phyloP scores from a whole-genome alignment of 768 basidiomycete species.

The Amanita pseudoporphyria region DNA sequence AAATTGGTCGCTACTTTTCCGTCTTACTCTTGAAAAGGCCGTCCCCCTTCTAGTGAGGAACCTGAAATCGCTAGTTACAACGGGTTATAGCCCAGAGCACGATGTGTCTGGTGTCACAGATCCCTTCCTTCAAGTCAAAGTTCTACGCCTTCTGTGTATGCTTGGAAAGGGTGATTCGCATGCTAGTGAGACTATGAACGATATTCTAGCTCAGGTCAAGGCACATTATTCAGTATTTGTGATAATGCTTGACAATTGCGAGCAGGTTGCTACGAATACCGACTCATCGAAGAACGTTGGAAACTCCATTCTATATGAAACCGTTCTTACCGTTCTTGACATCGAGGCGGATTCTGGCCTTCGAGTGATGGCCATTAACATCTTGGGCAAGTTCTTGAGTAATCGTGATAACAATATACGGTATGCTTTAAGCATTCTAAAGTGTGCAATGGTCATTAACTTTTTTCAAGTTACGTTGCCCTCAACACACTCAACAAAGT shows the following conservation, averaged over 20 bases:
- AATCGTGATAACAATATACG: slow-evolving; percentile 99
- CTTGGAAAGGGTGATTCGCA: slow-evolving; percentile 77
- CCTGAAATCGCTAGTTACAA: slow-evolving; percentile 89
- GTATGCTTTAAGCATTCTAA: slow-evolving; percentile 32
- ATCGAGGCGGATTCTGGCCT: slow-evolving; percentile 95
- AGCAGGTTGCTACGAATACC: slow-evolving; percentile 96
- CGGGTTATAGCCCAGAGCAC: slow-evolving; percentile 96
- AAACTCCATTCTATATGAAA: slow-evolving; percentile 96
- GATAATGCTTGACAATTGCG: not conserved
- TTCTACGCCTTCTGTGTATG: slow-evolving; percentile 80
- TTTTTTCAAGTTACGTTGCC: slow-evolving; percentile 74
- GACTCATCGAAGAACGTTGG: slow-evolving; percentile 98
- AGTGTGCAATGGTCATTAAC: not conserved
- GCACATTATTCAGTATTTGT: not conserved
- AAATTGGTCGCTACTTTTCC: not conserved
- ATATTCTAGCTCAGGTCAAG: slow-evolving; percentile 70
- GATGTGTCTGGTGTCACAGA: slow-evolving; percentile 99
- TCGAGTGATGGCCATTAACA: slow-evolving; percentile 99
- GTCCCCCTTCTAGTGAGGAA: slow-evolving; percentile 92
- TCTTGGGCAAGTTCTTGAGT: slow-evolving; percentile 94
- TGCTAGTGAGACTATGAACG: slow-evolving; percentile 96
- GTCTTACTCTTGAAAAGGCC: slow-evolving; percentile 38
- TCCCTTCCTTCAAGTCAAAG: slow-evolving; percentile 91
- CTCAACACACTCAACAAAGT: slow-evolving; percentile 98
- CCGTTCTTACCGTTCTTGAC: slow-evolving; percentile 90